Conservation (phyloP, 257 asterid species). For the Fraxinus pennsylvanica region DNA sequence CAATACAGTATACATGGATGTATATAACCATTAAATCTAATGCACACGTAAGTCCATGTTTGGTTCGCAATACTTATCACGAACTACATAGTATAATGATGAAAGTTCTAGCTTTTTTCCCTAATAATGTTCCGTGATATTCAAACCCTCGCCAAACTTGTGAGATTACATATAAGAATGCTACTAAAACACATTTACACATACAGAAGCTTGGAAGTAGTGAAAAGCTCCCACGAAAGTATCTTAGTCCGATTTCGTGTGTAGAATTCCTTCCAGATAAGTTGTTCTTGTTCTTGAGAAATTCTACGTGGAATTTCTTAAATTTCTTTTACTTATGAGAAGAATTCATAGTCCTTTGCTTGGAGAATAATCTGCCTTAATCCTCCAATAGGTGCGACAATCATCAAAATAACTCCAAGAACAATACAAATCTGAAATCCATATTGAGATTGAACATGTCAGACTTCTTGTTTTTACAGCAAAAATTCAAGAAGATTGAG, state of each 20-base stretch:
- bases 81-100: not conserved
- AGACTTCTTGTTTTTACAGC: not conserved
- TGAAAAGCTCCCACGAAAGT: not conserved
- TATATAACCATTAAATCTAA: not conserved
- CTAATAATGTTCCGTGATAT: not conserved
- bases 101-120: not conserved
- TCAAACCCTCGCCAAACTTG: not conserved
- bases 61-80: not conserved
- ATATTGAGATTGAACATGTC: not conserved
- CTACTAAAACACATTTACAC: not conserved
- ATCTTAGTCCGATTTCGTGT: not conserved
- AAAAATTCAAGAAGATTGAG: not conserved
- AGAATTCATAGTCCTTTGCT: slow-evolving; percentile 42
- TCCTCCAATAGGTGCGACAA: slow-evolving; percentile 54
- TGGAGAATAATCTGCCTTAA: slow-evolving; percentile 42
- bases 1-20: not conserved
- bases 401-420: slow-evolving; percentile 42
- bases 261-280: not conserved
- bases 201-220: not conserved
- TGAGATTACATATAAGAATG: not conserved
- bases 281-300: not conserved
- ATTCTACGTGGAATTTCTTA: not conserved
- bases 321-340: slow-evolving; percentile 19
- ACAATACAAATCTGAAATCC: slow-evolving; percentile 47
- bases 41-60: not conserved